These are phyloP conservation scores for Nicotiana knightiana DNA, from an alignment of 257 asterid genomes.

Conservation along the genomic window DNA sequence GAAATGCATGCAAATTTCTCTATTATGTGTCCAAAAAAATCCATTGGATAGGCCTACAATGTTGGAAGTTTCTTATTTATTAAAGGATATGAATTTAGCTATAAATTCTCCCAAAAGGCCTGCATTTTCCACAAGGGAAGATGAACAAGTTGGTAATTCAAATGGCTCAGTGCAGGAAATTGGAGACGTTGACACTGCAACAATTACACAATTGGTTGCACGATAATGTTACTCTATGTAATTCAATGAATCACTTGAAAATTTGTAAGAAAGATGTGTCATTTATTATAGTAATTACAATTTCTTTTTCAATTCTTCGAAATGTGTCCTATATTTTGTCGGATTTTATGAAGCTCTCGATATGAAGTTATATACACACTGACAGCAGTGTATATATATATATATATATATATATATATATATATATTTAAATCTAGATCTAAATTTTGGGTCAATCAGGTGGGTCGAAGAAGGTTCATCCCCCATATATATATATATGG, in stretches of 20 bases:
- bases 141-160: neutral
- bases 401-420: no score
- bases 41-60: slow-evolving; percentile 30
- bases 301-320: no score
- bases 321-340: no score
- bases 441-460: no score
- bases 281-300: no score
- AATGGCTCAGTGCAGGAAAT: neutral
- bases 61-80: slow-evolving; percentile 31
- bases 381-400: no score
- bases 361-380: no score
- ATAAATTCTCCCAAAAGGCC: slow-evolving; percentile 20
- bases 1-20: slow-evolving; percentile 30
- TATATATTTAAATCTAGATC: no score
- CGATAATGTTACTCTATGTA: neutral
- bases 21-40: slow-evolving; percentile 30
- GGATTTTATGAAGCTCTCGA: no score
- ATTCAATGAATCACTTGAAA: neutral
- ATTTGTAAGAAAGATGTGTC: no score
- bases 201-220: slow-evolving; percentile 3
- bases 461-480: no score
- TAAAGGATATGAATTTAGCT: slow-evolving; percentile 10
- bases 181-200: neutral
- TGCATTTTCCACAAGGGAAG: slow-evolving; percentile 20
- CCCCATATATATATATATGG: no score